A percentile compares a stretch with the other conserved stretches of the same genome.
Evolutionary conservation across 2,329 filamentous ascomycete genomes (phyloP).

Genomic region (Byssothecium circinans): DNA sequence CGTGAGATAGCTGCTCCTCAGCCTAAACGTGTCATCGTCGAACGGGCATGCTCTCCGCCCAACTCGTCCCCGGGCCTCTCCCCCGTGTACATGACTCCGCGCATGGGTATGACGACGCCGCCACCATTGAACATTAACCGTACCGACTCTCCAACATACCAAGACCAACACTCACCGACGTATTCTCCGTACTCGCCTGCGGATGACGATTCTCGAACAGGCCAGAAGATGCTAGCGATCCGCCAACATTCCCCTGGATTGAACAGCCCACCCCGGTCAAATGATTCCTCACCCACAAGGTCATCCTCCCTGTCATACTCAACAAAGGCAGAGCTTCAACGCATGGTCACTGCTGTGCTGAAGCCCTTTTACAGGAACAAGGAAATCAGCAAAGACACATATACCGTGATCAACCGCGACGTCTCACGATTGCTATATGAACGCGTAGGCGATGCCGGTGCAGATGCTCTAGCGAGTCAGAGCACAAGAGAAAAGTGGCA

Average conservation of each 20-base stretch:
- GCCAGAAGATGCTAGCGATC: constrained; percentile 31
- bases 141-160: constrained; percentile 60
- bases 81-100: constrained; percentile 66
- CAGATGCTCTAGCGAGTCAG: constrained; percentile 60
- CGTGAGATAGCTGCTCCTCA: constrained; percentile 41
- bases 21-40: constrained; percentile 46
- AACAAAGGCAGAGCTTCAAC: constrained; percentile 85
- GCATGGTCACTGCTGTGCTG: constrained; percentile 80
- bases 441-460: constrained; percentile 53
- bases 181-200: constrained; percentile 67
- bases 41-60: constrained; percentile 46
- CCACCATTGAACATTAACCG: constrained; percentile 61
- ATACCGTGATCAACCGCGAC: constrained; percentile 86
- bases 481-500: constrained; percentile 72
- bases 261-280: constrained; percentile 52
- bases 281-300: constrained; percentile 70
- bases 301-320: constrained; percentile 68
- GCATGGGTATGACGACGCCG: constrained; percentile 68
- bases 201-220: constrained; percentile 43
- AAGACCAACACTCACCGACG: constrained; percentile 65
- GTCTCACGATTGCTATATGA: constrained; percentile 88
- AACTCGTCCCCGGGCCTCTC: constrained; percentile 69
- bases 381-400: constrained; percentile 83
- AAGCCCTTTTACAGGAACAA: constrained; percentile 81
- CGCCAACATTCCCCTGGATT: constrained; percentile 33